phyloP scores from a whole-genome alignment of 2,329 filamentous ascomycete species.

The Ceratocystis albifundus region DNA sequence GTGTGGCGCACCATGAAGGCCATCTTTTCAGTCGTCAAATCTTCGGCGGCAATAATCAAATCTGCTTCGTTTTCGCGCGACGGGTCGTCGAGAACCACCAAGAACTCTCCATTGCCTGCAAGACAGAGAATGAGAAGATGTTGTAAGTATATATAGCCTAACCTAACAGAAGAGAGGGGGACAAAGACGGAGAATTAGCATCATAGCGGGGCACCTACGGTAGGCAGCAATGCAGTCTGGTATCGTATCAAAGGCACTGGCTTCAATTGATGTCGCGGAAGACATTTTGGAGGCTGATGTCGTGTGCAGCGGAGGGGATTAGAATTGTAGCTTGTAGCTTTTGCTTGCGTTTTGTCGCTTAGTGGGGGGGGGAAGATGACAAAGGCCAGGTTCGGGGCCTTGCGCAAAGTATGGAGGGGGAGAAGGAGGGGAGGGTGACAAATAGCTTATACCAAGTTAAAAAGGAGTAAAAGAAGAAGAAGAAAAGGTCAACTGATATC shows the following conservation, averaged over 20 bases:
- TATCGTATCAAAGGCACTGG: slow-evolving; percentile 51
- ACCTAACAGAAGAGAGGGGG: background rate
- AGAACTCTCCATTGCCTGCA: slow-evolving; percentile 71
- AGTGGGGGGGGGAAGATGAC: background rate
- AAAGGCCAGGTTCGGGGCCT: background rate
- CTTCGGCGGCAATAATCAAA: slow-evolving; percentile 82
- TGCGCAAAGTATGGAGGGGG: background rate
- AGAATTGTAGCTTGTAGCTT: background rate
- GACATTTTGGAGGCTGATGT: slow-evolving; percentile 35
- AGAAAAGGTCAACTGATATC: background rate
- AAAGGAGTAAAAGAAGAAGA: background rate
- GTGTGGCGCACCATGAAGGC: slow-evolving; percentile 91
- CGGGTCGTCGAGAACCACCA: slow-evolving; percentile 87
- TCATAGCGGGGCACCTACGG: slow-evolving; percentile 36
- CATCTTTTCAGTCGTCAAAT: slow-evolving; percentile 79
- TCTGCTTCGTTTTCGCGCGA: slow-evolving; percentile 96
- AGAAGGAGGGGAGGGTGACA: background rate
- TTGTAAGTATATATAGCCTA: background rate
- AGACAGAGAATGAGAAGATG: slow-evolving; percentile 20
- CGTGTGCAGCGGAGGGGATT: background rate
- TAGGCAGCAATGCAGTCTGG: slow-evolving; percentile 53
- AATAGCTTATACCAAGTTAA: background rate
- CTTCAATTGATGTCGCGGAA: slow-evolving; percentile 37
- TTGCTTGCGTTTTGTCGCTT: slow-evolving; percentile 6
- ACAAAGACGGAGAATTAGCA: background rate